Conservation (phyloP, 2,329 filamentous ascomycete species). For the Plectosphaerella plurivora region DNA sequence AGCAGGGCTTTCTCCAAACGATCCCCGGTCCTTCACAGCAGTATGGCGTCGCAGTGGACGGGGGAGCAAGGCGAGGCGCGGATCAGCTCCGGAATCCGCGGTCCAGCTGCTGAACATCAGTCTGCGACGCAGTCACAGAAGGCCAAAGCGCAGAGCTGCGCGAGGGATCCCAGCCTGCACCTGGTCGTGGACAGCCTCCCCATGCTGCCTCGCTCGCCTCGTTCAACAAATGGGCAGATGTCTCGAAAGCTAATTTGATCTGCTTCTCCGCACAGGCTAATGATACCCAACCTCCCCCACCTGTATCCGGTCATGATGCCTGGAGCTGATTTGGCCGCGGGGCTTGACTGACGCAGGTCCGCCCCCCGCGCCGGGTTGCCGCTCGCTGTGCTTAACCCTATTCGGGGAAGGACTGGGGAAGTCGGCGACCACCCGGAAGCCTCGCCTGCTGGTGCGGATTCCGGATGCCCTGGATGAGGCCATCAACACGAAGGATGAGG, state of each 20-base stretch:
- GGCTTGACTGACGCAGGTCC: neutral
- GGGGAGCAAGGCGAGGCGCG: no score
- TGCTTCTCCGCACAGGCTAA: no score
- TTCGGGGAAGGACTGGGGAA: neutral
- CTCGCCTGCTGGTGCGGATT: neutral
- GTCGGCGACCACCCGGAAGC: neutral
- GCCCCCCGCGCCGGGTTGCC: neutral
- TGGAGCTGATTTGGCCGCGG: neutral
- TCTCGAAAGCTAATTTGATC: neutral
- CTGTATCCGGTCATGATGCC: no score
- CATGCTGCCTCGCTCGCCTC: neutral
- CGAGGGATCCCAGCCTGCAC: no score
- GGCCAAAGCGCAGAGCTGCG: neutral
- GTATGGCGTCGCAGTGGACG: no score
- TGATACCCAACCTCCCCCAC: no score
- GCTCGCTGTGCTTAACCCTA: neutral
- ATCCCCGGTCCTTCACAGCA: no score
- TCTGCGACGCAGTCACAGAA: neutral
- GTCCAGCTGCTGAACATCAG: neutral
- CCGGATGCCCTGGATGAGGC: no score
- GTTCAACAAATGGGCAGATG: neutral
- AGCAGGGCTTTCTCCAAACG: no score
- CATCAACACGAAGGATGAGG: no score
- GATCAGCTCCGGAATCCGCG: no score
- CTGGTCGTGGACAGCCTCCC: no score